Evolutionary conservation across 2,329 filamentous ascomycete species (phyloP).

Genomic region (Berkeleyomyces rouxiae): DNA sequence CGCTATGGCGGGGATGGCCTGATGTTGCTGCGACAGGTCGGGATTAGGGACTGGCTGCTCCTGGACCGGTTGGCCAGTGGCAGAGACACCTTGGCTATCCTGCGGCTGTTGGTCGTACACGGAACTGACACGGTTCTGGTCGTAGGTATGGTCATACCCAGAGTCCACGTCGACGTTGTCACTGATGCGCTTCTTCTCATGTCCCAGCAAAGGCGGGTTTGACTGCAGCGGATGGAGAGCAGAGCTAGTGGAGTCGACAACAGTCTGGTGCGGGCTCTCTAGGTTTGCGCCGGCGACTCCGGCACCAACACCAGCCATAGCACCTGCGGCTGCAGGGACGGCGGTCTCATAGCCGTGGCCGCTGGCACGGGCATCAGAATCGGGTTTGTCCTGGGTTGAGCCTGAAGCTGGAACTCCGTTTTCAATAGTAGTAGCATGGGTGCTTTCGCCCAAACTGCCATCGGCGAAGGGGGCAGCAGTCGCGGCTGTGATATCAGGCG

Average conservation of each 20-base stretch:
- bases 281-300: neutral
- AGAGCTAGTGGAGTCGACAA: neutral
- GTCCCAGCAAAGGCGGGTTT: slow-evolving; percentile 4
- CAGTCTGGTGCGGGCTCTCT: neutral
- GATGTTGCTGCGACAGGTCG: neutral
- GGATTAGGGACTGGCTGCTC: neutral
- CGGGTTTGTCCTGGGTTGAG: neutral
- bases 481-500: neutral
- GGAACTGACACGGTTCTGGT: neutral
- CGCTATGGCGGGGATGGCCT: neutral
- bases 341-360: neutral
- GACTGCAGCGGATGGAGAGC: slow-evolving; percentile 8
- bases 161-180: neutral
- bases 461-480: neutral
- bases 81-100: neutral
- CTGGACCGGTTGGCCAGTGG: neutral
- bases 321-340: neutral
- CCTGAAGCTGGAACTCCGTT: neutral
- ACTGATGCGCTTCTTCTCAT: neutral
- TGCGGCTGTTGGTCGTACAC: neutral
- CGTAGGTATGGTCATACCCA: neutral
- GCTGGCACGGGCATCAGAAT: neutral
- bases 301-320: neutral
- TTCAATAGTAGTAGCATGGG: slow-evolving; percentile 2
- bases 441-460: neutral